Percentiles rank a stretch among this genome's conserved stretches.
phyloP scores from a whole-genome alignment of 2,329 filamentous ascomycete species.

The Claviceps africana region DNA sequence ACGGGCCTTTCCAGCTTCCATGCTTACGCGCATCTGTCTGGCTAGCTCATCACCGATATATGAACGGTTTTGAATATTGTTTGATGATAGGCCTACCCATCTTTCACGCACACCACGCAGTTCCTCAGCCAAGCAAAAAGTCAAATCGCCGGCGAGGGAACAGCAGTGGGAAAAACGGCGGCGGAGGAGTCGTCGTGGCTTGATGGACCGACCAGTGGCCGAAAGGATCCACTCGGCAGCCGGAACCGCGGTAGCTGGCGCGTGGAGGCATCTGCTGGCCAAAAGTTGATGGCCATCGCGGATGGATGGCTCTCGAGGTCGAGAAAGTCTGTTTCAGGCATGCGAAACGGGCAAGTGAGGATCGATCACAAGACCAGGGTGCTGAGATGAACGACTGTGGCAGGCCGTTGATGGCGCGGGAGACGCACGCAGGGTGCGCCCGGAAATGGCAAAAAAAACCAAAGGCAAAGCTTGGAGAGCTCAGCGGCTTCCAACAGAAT shows the following conservation, averaged over 20 bases:
- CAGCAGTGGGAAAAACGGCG: neutral
- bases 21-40: neutral
- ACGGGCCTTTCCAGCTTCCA: neutral
- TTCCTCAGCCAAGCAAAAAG: neutral
- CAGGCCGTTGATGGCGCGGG: neutral
- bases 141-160: neutral
- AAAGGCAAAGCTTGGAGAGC: neutral
- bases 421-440: neutral
- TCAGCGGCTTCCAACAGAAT: neutral
- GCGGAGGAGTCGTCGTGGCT: neutral
- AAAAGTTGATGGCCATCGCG: neutral
- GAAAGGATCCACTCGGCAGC: slow-evolving; percentile 8
- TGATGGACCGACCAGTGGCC: slow-evolving; percentile 7
- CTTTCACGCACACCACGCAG: neutral
- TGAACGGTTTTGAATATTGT: too few species aligned
- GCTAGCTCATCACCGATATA: neutral
- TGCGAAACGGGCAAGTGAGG: neutral
- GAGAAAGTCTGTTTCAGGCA: neutral
- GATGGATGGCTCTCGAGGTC: neutral
- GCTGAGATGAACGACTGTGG: neutral
- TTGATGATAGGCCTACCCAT: neutral
- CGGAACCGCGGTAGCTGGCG: slow-evolving; percentile 5
- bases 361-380: neutral
- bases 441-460: neutral
- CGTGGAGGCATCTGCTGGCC: neutral